Evolutionary conservation across 1,139 yeast genomes (phyloP), one percentile per base, ranked within the genome.

Genomic region (Zygoascus sp.): DNA sequence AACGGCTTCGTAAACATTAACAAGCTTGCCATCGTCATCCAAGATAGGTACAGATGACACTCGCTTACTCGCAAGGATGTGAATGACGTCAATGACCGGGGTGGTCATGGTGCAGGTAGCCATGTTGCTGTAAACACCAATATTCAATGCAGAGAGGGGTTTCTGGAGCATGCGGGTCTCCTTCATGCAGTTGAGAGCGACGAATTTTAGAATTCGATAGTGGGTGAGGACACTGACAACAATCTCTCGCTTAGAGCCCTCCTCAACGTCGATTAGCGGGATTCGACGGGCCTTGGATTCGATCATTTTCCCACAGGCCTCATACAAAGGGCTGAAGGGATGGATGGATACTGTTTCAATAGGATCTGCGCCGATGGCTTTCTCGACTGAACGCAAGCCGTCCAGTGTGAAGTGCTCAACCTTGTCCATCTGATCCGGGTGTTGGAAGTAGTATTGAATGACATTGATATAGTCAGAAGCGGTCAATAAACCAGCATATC

Each of bases 151-250:
- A 51, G 75, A 73, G 48, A 94, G 73, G 1, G 96, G 95, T 58
- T 83, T 80, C 58, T 83, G 73, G 50, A 94, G 72, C 76, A 83
- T 85, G 59, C 87, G 81, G 3, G 96, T 90, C 64, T 94, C 97
- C 65, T 89, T 88, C 13, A 35, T 35, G 69, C 98, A 94, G 50
- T 94, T 92, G 66, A 92, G 77, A 5, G 97, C 94, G 30, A 94
- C 96, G 62, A 94, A 94, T 67, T 94, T 92, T 60, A 94, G 75
- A 50, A 94, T 92, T 64, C 99, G 81, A 69, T 94, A 94, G 69
- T 94, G 98, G 0, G 99, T 94, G 60, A 94, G 76, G 44, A 94
- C 98, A 48, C 92, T 81, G 6, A 90, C 97, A 22, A 94, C 97
- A 58, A 92, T 89, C 64, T 92, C 97, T 59, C 96, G 75, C 58